Conservation (phyloP, 2,329 filamentous ascomycete genomes). For the Mycosphaerelloides madeirae region DNA sequence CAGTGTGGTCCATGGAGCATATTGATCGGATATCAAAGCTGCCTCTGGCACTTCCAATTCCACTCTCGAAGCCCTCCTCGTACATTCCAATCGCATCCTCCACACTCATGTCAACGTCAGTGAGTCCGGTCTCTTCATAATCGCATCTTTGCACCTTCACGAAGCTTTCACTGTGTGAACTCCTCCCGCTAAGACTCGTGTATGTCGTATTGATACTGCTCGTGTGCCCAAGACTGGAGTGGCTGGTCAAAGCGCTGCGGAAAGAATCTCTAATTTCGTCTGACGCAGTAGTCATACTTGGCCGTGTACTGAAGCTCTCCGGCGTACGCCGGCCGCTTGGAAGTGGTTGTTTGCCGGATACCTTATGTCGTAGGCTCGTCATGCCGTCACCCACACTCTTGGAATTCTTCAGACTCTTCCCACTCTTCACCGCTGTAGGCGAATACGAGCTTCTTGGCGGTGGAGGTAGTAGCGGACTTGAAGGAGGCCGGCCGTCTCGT, state of each 20-base stretch:
- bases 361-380: slow-evolving; percentile 17
- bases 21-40: slow-evolving; percentile 24
- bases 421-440: slow-evolving; percentile 5
- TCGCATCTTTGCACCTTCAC: slow-evolving; percentile 52
- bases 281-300: slow-evolving; percentile 5
- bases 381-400: slow-evolving; percentile 24
- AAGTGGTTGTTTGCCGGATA: slow-evolving; percentile 11
- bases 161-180: slow-evolving; percentile 62
- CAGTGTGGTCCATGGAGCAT: slow-evolving; percentile 11
- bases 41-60: slow-evolving; percentile 20
- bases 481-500: slow-evolving; percentile 12
- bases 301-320: slow-evolving; percentile 8
- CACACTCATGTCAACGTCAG: slow-evolving; percentile 51
- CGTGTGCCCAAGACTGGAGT: slow-evolving; percentile 53
- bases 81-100: slow-evolving; percentile 60
- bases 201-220: slow-evolving; percentile 66
- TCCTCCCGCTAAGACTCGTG: slow-evolving; percentile 75
- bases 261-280: slow-evolving; percentile 52
- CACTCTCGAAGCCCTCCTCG: slow-evolving; percentile 49
- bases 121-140: slow-evolving; percentile 29
- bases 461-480: slow-evolving; percentile 23
- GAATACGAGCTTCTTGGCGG: slow-evolving; percentile 13
- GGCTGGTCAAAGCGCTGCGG: slow-evolving; percentile 55
- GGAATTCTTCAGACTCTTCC: slow-evolving; percentile 16
- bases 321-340: slow-evolving; percentile 13